Evolutionary conservation across 176 grass and related monocot genomes (phyloP), one percentile per base, ranked within the genome.

Genomic region (Zea luxurians): DNA sequence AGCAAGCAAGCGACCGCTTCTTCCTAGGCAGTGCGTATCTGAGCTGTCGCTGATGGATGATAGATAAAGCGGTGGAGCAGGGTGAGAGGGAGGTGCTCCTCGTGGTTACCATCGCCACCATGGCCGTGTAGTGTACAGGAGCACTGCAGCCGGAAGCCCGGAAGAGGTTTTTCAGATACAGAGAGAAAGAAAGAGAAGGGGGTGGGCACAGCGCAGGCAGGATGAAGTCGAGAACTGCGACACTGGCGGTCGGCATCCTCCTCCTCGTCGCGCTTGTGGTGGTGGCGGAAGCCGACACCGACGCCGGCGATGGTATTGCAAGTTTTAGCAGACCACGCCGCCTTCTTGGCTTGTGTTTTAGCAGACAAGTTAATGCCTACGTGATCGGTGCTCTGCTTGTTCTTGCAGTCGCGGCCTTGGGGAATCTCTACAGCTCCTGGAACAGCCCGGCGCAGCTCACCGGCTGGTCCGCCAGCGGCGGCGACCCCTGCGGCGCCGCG

Each of bases 401-500:
- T 91, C 27, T 27, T 27, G 27, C 27, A 99, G 96, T 85, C 48
- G 71, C 79, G 66, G 92, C 90, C 34, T 62, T 95, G 49, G 89
- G 85, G 40, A 65, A 84, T 50, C 80, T 99, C n/a, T 99, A 87
- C 80, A 74, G 72, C 74, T 95, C 76, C 44, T 88, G 91, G 78
- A 95, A 92, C 62, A 92, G 76, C 64, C 90, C 96, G 63, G 63
- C 88, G 49, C 96, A 99, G 78, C 88, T 99, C 36, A 58, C 64
- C 5, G 90, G 92, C 2, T 99, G 96, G 96, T 84, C 92, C 6
- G 57, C 90, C 17, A 78, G 21, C 52, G 88, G 88, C 65, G 96
- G 88, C 48, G 96, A 98, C 86, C 96, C 92, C 13, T 99, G 96
- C 74, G 92, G 92, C 78, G 70, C 83, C 66, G 83, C 92, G 7